Conservation (phyloP, 2,329 filamentous ascomycete genomes). For the Talaromyces islandicus region DNA sequence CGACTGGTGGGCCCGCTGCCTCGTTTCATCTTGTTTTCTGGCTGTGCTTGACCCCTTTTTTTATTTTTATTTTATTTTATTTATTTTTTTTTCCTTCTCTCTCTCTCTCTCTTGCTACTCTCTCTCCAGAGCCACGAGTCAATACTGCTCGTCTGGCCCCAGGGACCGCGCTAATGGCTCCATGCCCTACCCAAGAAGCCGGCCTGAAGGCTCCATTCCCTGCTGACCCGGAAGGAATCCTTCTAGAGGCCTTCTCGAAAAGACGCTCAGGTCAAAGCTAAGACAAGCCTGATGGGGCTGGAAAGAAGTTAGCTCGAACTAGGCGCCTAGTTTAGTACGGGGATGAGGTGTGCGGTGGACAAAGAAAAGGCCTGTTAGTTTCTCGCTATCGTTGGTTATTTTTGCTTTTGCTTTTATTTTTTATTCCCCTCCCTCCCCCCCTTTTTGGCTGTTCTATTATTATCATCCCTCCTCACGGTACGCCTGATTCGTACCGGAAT, state of each 20-base stretch:
- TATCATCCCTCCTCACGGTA: neutral
- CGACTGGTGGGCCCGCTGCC: neutral
- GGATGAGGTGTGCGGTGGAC: neutral
- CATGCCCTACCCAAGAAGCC: too few species aligned
- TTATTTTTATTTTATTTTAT: too few species aligned
- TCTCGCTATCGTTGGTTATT: neutral
- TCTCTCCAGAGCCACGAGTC: too few species aligned
- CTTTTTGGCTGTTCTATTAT: neutral
- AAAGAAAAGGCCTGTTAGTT: neutral
- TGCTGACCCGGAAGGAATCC: neutral
- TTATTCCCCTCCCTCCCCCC: neutral
- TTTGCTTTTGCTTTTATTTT: neutral
- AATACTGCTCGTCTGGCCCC: neutral
- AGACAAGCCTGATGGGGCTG: neutral
- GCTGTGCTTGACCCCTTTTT: neutral
- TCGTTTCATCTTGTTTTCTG: neutral
- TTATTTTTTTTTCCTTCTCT: too few species aligned
- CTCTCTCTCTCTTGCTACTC: neutral
- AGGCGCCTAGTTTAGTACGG: neutral
- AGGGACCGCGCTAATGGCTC: neutral
- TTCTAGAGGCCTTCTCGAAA: conserved; percentile 13
- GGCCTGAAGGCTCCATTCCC: neutral
- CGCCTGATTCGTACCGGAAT: too few species aligned
- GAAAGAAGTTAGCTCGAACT: neutral
- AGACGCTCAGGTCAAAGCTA: neutral